A percentile compares a stretch with the other conserved stretches of the same genome.
Conservation (phyloP, 2,329 filamentous ascomycete species). For the Hypoxylon sp. region DNA sequence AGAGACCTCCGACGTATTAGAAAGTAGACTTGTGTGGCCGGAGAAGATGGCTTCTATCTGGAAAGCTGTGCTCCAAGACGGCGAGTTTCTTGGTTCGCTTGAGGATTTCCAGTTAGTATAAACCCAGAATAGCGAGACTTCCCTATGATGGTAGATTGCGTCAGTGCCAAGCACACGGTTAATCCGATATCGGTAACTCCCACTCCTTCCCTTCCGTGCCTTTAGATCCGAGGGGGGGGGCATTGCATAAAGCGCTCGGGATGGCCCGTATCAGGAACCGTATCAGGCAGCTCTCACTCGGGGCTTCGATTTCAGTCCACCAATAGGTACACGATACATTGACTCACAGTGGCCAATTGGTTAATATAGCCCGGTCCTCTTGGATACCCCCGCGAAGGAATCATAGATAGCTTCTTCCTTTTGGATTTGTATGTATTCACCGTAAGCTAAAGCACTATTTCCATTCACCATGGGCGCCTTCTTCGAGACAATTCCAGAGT, state of each 20-base stretch:
- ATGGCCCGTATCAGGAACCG: not conserved
- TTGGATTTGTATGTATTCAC: not conserved
- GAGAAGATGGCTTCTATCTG: constrained; percentile 34
- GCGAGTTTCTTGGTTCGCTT: constrained; percentile 19
- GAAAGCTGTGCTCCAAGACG: constrained; percentile 21
- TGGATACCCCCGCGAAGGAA: not conserved
- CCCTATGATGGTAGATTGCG: constrained; percentile 4
- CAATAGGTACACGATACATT: not conserved
- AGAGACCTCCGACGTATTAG: constrained; percentile 29
- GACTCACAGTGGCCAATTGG: constrained; percentile 1
- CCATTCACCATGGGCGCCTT: constrained; percentile 51
- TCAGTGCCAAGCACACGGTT: not conserved
- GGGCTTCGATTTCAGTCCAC: not conserved
- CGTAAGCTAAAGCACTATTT: not conserved
- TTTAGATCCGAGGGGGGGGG: not conserved
- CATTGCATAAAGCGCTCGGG: constrained; percentile 13
- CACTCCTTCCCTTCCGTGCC: not conserved
- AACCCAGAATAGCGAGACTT: not conserved
- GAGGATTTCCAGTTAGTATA: constrained; percentile 30
- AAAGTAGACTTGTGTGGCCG: constrained; percentile 26
- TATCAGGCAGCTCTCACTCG: constrained; percentile 16
- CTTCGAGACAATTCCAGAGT: constrained; percentile 52
- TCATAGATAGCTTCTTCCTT: not conserved
- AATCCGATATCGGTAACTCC: constrained; percentile 34
- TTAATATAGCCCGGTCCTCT: constrained; percentile 2